These are phyloP conservation scores for Thelonectria discophora DNA, from an alignment of 2,329 filamentous ascomycete genomes.

Conservation along the genomic window DNA sequence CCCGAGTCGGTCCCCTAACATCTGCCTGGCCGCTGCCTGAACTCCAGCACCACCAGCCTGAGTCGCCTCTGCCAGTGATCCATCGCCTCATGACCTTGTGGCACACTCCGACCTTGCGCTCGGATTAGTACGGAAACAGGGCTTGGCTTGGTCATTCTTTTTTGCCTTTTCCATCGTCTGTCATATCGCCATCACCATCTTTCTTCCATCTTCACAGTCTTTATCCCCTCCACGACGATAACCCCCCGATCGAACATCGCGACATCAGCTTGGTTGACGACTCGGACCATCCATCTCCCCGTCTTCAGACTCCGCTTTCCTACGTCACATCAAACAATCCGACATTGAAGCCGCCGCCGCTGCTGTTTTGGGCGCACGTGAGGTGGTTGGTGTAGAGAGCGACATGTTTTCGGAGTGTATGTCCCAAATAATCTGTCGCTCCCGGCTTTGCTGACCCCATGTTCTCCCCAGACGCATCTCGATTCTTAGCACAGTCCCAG, in stretches of 20 bases:
- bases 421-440: conserved; percentile 46
- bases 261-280: conserved; percentile 28
- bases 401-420: conserved; percentile 80
- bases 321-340: conserved; percentile 37
- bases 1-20: conserved; percentile 9
- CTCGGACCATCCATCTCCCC: conserved; percentile 23
- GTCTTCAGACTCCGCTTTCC: conserved; percentile 26
- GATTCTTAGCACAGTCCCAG: conserved; percentile 95
- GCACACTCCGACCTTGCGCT: conserved; percentile 14
- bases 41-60: conserved; percentile 35
- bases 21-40: conserved; percentile 36
- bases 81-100: conserved; percentile 42
- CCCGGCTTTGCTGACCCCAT: conserved; percentile 24
- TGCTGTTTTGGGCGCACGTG: conserved; percentile 37
- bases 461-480: conserved; percentile 80
- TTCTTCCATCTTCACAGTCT: conserved; percentile 15
- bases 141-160: neutral
- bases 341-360: conserved; percentile 22
- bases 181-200: conserved; percentile 16
- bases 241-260: conserved; percentile 16
- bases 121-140: too few relatives aligned
- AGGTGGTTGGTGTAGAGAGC: conserved; percentile 47
- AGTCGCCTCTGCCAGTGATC: conserved; percentile 31
- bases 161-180: conserved; percentile 31
- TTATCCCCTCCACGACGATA: neutral